Evolutionary conservation across 2,329 filamentous ascomycete species (phyloP).

Genomic region (Fonsecaea erecta): DNA sequence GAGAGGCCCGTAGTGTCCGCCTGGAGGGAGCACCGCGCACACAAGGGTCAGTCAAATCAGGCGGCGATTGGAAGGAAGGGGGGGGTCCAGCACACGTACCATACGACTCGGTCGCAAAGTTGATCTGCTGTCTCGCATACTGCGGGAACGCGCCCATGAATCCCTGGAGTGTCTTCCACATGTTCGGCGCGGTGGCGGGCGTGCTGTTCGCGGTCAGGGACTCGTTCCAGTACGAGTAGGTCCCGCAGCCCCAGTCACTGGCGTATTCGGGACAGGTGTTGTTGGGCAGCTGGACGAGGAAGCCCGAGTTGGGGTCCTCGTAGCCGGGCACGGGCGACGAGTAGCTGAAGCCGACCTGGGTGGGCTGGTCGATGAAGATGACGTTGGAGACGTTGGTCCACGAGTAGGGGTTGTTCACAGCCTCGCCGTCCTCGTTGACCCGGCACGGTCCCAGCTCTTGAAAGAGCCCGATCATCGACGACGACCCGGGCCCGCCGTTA

Average conservation of each 20-base stretch:
- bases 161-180: slow-evolving; percentile 38
- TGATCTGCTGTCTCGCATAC: slow-evolving; percentile 50
- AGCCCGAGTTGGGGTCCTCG: slow-evolving; percentile 26
- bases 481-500: slow-evolving; percentile 44
- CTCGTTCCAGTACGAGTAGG: slow-evolving; percentile 36
- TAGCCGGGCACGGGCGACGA: slow-evolving; percentile 38
- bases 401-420: slow-evolving; percentile 47
- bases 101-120: slow-evolving; percentile 59
- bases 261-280: slow-evolving; percentile 37
- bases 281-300: slow-evolving; percentile 33
- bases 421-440: slow-evolving; percentile 46
- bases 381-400: slow-evolving; percentile 40
- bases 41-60: neutral
- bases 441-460: slow-evolving; percentile 44
- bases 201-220: slow-evolving; percentile 37
- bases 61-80: too few species aligned
- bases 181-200: slow-evolving; percentile 35
- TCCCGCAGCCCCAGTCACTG: slow-evolving; percentile 35
- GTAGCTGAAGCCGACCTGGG: slow-evolving; percentile 64
- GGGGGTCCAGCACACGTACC: too few species aligned
- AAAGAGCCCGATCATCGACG: slow-evolving; percentile 44
- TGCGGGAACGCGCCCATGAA: slow-evolving; percentile 39
- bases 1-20: slow-evolving; percentile 63
- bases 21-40: too few species aligned
- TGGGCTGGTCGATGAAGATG: slow-evolving; percentile 72